phyloP scores from a whole-genome alignment of 768 basidiomycete species.

The Tulasnella sp. region DNA sequence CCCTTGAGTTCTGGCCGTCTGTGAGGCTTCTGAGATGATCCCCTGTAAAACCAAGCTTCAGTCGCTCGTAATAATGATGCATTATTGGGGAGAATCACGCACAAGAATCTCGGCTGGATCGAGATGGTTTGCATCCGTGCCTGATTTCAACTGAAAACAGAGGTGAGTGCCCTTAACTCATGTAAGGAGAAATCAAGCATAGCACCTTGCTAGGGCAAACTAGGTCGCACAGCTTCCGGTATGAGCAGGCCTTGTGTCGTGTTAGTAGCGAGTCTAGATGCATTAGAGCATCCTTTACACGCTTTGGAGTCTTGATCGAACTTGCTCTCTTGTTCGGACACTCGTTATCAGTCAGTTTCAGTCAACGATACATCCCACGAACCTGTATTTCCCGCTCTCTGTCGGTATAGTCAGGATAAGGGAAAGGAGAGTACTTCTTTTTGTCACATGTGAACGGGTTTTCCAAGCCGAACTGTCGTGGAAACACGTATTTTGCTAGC shows the following conservation, averaged over 20 bases:
- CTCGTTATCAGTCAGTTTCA: background rate
- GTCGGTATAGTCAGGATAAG: constrained; percentile 24
- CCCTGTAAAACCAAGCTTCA: too few relatives aligned
- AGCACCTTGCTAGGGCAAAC: constrained; percentile 68
- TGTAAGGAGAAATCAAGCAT: too few relatives aligned
- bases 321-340: constrained; percentile 24
- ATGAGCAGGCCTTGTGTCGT: constrained; percentile 57
- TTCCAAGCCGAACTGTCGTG: constrained; percentile 56
- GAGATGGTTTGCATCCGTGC: constrained; percentile 31
- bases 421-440: constrained; percentile 7
- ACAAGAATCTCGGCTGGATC: constrained; percentile 57
- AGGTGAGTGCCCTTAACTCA: too few relatives aligned
- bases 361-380: background rate
- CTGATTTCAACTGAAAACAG: constrained; percentile 27
- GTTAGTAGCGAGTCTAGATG: constrained; percentile 49
- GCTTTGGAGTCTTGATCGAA: constrained; percentile 54
- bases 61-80: too few relatives aligned
- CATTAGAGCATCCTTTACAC: constrained; percentile 43
- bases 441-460: constrained; percentile 37
- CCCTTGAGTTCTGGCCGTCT: constrained; percentile 39
- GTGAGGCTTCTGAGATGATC: constrained; percentile 58
- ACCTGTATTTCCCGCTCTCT: constrained; percentile 64
- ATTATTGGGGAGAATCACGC: constrained; percentile 1
- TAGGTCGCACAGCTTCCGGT: constrained; percentile 44
- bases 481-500: constrained; percentile 61